Conservation (phyloP, 2,329 filamentous ascomycete genomes). For the Exophiala spinifera region DNA sequence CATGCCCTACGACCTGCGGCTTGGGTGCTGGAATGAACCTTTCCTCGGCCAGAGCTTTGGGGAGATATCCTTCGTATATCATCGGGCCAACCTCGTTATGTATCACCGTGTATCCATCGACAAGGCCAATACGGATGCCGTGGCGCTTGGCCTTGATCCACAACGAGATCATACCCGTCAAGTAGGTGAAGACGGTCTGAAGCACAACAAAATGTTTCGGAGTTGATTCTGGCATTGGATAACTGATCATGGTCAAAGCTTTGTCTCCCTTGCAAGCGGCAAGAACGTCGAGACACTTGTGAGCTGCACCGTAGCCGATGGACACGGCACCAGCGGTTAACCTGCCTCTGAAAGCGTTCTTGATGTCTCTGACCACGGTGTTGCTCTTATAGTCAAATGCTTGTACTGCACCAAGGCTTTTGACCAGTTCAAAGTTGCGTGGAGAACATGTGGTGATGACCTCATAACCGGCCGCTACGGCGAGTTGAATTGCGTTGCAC, state of each 20-base stretch:
- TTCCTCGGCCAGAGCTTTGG: slow-evolving; percentile 38
- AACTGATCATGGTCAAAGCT: slow-evolving; percentile 22
- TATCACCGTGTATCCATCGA: slow-evolving; percentile 17
- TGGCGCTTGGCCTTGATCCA: slow-evolving; percentile 12
- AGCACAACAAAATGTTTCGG: slow-evolving; percentile 10
- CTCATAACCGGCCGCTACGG: slow-evolving; percentile 38
- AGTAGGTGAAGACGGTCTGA: slow-evolving; percentile 6
- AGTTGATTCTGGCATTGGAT: slow-evolving; percentile 4
- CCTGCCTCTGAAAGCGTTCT: slow-evolving; percentile 27
- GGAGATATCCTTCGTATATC: slow-evolving; percentile 42
- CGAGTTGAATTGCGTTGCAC: slow-evolving; percentile 41
- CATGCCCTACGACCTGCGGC: slow-evolving; percentile 40
- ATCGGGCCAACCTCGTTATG: slow-evolving; percentile 26
- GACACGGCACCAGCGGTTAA: slow-evolving; percentile 25
- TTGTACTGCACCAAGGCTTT: slow-evolving; percentile 32
- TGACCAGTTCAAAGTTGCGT: slow-evolving; percentile 31
- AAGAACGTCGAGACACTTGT: slow-evolving; percentile 26
- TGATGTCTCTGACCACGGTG: slow-evolving; percentile 33
- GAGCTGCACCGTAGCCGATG: slow-evolving; percentile 20
- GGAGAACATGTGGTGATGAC: slow-evolving; percentile 37
- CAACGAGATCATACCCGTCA: slow-evolving; percentile 9
- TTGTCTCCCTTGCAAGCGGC: slow-evolving; percentile 23
- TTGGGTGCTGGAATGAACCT: slow-evolving; percentile 40
- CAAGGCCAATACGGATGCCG: slow-evolving; percentile 26
- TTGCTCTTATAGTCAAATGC: slow-evolving; percentile 42